Base-by-base conservation (phyloP, 768 basidiomycete genomes). In the Botryobasidium botryosum region DNA sequence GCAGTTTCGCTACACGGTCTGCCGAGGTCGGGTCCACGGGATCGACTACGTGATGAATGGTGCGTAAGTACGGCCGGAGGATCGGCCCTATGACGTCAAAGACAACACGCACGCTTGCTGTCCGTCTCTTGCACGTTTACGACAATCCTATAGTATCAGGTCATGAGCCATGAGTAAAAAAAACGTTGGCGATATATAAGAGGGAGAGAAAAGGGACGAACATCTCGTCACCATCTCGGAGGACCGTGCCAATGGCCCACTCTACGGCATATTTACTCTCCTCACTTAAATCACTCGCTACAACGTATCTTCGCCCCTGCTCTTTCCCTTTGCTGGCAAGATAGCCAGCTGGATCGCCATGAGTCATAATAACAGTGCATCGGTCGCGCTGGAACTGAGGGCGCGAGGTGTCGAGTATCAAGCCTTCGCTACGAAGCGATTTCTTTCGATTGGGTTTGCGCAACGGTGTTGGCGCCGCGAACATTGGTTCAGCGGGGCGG, bases 201-300 rank as follows among this genome's bases (percentile, higher is more conserved):
- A 39, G 12, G 27, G 17, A 49, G 31, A 40, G 12, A 5, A 4
- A 41, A n/a, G n/a, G n/a, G 17, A 58, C 67, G 43, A 44, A 74
- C 77, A 88, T 65, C 61, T 91, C 84, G 55, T 99, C 94, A 2
- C 92, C 92, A 61, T 96, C 90, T 50, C 90, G 66, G 49, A 94
- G 64, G 2, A 96, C 92, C 0, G 92, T 96, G 2, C 91, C 92
- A 44, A 97, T 91, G 7, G 84, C 87, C 94, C 92, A 99, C 60
- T 97, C 91, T 5, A 97, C 75, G 1, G 94, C 94, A 60, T 91
- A 99, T 27, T 80, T 69, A 60, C 77, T 80, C 63, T 99, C 92
- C 52, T 94, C 86, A 49, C 83, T 87, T 54, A 97, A 59, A 69
- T 99, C 94, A 56, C 88, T 94, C 4, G 90, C 83, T 18, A 97